Base-by-base conservation (phyloP, 352 stramenopile genomes). In the Pythium scleroteichum region DNA sequence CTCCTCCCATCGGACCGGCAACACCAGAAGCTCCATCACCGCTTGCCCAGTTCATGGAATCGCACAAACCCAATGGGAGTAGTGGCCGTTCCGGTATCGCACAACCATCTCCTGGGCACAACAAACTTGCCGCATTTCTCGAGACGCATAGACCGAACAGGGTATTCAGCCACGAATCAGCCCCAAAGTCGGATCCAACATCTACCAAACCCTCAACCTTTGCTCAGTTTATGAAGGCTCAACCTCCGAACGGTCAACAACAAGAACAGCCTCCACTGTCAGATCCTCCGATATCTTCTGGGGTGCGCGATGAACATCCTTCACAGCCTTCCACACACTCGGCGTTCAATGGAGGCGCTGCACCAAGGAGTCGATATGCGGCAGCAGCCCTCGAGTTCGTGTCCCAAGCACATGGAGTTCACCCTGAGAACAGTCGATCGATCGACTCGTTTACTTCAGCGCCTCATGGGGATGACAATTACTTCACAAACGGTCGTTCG, bases 331-430 rank as follows among this genome's bases (percentile, higher is more conserved):
- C 26, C 8, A 17, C 40, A 24, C 32, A 16, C 13, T 22, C 44
- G 7, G 14, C 32, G 7, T 22, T 26, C 4, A n/a, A 42, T 48
- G 2, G 17, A 12, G 53, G 32, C 20, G 75, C 39, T 47, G 61
- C 19, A 54, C 54, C 13, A 13, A 40, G 27, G 35, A 70, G 9
- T 24, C 35, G 53, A 22, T 52, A 29, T 39, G 40, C 53, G 5
- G 53, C 24, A 5, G 40, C 26, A 19, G 53, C 53, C 2, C 3
- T 27, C 2, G 19, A 72, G 56, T 50, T 76, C 71, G 19, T 62
- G 53, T 41, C 54, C 45, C 55, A 45, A 35, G 7, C 23, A 22
- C 53, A 49, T 22, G 9, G 38, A 0, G n/a, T 3, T 22, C 5
- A 44, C 29, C 10, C 29, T 35, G 10, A 10, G 5, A 35, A 35